Conservation (phyloP, 768 basidiomycete genomes). For the Termitomyces sp. region DNA sequence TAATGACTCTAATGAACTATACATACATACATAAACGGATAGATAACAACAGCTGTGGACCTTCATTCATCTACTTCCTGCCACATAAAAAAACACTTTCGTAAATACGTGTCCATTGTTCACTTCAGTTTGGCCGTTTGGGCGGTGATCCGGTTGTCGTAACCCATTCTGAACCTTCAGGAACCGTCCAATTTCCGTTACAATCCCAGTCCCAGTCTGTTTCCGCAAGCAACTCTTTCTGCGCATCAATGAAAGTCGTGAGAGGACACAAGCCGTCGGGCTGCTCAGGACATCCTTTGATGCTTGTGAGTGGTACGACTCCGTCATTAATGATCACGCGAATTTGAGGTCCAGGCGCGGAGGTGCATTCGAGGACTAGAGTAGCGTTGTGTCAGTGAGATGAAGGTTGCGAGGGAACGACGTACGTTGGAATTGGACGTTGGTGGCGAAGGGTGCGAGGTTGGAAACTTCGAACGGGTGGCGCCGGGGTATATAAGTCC, state of each 20-base stretch:
- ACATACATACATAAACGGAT: neutral
- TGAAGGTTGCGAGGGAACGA: conserved; percentile 3
- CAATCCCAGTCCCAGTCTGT: conserved; percentile 79
- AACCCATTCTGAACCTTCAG: conserved; percentile 61
- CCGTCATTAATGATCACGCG: conserved; percentile 88
- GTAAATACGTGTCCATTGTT: neutral
- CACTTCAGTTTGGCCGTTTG: neutral
- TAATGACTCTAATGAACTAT: too few relatives aligned
- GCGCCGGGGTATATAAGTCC: conserved; percentile 59
- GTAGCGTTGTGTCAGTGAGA: conserved; percentile 8
- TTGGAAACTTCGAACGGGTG: conserved; percentile 70
- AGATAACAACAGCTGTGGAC: neutral
- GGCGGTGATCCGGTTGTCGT: conserved; percentile 68
- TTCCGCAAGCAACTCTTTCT: conserved; percentile 56
- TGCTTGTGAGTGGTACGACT: conserved; percentile 71
- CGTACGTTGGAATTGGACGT: conserved; percentile 83
- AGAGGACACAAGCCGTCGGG: conserved; percentile 76
- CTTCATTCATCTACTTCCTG: neutral
- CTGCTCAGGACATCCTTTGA: conserved; percentile 68
- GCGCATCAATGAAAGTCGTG: conserved; percentile 64
- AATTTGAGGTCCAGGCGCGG: conserved; percentile 52
- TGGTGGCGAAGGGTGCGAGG: conserved; percentile 83
- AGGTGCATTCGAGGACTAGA: conserved; percentile 59
- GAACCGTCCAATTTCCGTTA: conserved; percentile 69
- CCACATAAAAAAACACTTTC: neutral